Evolutionary conservation across 805 yeast species (phyloP).

Genomic region (Starmera pachycereana): DNA sequence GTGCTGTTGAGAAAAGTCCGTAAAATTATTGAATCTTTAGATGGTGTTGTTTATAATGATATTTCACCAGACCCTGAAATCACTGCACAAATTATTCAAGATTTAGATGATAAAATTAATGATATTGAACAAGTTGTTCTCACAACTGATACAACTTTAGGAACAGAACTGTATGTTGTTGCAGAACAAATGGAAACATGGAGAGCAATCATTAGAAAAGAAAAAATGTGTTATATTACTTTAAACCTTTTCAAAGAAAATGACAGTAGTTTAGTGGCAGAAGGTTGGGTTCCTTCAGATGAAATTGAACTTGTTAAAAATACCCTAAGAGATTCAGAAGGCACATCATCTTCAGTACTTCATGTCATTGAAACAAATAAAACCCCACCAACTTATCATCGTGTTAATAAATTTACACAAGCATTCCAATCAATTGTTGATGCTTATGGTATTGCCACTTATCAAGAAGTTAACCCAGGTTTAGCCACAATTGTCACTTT

Average conservation of each 20-base stretch:
- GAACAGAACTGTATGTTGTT: constrained; percentile 68
- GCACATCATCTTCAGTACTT: constrained; percentile 27
- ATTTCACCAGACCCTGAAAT: constrained; percentile 32
- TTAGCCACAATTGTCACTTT: constrained; percentile 90
- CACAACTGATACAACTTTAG: constrained; percentile 58
- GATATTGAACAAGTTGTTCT: constrained; percentile 53
- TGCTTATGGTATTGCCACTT: constrained; percentile 89
- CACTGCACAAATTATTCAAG: constrained; percentile 21
- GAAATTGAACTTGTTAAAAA: constrained; percentile 59
- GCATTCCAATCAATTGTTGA: constrained; percentile 93
- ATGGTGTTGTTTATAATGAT: constrained; percentile 56
- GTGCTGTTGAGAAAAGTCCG: constrained; percentile 60
- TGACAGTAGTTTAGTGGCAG: constrained; percentile 81
- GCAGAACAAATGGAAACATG: constrained; percentile 69
- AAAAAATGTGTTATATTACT: constrained; percentile 71
- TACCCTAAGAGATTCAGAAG: constrained; percentile 47
- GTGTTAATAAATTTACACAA: constrained; percentile 86
- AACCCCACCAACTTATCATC: constrained; percentile 91
- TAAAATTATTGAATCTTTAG: constrained; percentile 83
- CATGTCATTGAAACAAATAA: constrained; percentile 61
- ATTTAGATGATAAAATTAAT: constrained; percentile 11
- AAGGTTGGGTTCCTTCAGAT: constrained; percentile 91
- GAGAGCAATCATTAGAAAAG: constrained; percentile 62
- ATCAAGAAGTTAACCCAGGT: constrained; percentile 94
- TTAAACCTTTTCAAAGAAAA: constrained; percentile 78